Base-by-base conservation (phyloP, 2,329 filamentous ascomycete species). In the Conoideocrella luteorostrata region DNA sequence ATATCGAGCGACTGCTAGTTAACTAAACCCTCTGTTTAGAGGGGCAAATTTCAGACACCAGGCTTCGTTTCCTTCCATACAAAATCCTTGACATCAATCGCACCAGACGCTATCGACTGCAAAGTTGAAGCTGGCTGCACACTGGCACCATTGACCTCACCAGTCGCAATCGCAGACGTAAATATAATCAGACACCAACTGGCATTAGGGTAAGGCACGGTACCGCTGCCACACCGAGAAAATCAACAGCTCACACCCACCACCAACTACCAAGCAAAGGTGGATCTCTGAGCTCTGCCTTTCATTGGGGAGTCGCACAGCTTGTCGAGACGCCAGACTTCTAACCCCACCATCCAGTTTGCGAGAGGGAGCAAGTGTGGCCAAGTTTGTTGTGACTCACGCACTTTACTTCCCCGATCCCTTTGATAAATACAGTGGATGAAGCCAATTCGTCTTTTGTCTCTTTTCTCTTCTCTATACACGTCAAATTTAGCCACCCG, bases 311-410 rank as follows among this genome's bases (percentile, higher is more conserved):
- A 49, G 40, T 37, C 35, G 24, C 35, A 34, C 29, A 15, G 35
- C 29, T n/a, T 40, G 43, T 45, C 41, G 32, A 38, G 24, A 32
- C 42, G n/a, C n/a, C n/a, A n/a, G n/a, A 33, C 38, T 45, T 45
- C 37, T 45, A 39, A 47, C 46, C 49, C 52, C 52, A 50, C 53
- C 50, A 51, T 48, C 39, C 38, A 36, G 45, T 47, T 38, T 26
- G 21, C 39, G 22, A 30, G 41, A 47, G 41, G 37, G 51, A 50
- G 48, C 22, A 43, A 46, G 48, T 52, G 54, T 49, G 50, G 41
- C 43, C 42, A 39, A 52, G 49, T 52, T 56, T 53, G 46, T 50
- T 47, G 50, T 53, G 53, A 58, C 53, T 58, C 54, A 56, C 54
- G 53, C 52, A 46, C 50, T 45, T 42, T 47, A 43, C 47, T 50